These are phyloP conservation scores for Salix suchowensis DNA, from an alignment of 345 rosid species.

Conservation along the genomic window DNA sequence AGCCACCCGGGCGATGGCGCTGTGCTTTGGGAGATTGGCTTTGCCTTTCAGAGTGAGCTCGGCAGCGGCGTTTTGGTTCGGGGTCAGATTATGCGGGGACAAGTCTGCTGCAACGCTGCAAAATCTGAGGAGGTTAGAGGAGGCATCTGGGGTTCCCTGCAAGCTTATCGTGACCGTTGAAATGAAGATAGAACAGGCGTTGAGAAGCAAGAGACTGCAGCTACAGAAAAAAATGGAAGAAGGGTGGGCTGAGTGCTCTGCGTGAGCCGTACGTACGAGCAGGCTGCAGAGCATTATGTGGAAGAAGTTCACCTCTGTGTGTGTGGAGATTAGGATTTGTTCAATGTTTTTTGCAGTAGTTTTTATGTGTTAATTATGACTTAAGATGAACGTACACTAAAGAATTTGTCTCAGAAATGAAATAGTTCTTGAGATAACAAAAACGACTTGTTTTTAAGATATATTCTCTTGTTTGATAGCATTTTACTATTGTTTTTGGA, in stretches of 20 bases:
- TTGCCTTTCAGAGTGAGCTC: constrained; percentile 29
- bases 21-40: constrained; percentile 16
- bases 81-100: constrained; percentile 19
- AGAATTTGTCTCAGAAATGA: background rate
- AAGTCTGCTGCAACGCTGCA: constrained; percentile 19
- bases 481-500: no score
- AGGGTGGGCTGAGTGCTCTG: constrained; percentile 43
- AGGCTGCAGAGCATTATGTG: background rate
- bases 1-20: constrained; percentile 26
- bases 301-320: background rate
- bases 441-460: background rate
- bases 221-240: constrained; percentile 21
- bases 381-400: background rate
- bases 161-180: constrained; percentile 39
- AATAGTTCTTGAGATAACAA: background rate
- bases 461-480: background rate
- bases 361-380: background rate
- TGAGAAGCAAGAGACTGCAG: constrained; percentile 1
- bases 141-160: constrained; percentile 35
- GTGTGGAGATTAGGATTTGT: background rate
- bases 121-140: constrained; percentile 34
- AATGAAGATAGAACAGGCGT: constrained; percentile 20
- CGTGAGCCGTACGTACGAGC: background rate
- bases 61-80: constrained; percentile 49
- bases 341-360: background rate